Conservation (phyloP, 176 grass and related monocot genomes). For the Juncus inflexus region DNA sequence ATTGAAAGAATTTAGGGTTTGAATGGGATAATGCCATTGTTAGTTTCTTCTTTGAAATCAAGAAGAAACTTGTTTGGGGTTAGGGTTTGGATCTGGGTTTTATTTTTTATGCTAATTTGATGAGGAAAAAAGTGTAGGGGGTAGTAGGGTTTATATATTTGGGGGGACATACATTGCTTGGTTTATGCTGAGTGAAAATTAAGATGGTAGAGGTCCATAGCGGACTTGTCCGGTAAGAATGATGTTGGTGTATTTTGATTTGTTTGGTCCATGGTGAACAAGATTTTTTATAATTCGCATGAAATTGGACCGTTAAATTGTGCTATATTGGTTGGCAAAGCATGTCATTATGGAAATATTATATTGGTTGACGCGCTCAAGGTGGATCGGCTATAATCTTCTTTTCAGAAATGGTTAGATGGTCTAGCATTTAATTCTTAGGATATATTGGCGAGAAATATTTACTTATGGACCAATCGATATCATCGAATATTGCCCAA, state of each 20-base stretch:
- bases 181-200: neutral
- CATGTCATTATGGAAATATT: conserved; percentile 10
- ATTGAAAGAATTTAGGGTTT: conserved; percentile 3
- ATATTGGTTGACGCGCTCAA: conserved; percentile 26
- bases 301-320: conserved; percentile 23
- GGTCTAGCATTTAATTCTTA: neutral
- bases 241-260: too few species aligned
- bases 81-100: conserved; percentile 5
- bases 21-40: conserved; percentile 1
- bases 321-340: conserved; percentile 5
- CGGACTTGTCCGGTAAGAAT: too few species aligned
- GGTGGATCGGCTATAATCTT: conserved; percentile 8
- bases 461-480: conserved; percentile 6
- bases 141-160: conserved; percentile 28
- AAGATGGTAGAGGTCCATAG: too few species aligned
- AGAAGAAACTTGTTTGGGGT: conserved; percentile 2
- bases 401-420: too few species aligned
- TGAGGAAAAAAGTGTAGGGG: conserved; percentile 12
- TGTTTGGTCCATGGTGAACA: too few species aligned
- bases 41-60: conserved; percentile 10
- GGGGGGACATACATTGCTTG: neutral
- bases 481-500: neutral
- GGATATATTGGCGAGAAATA: conserved; percentile 13
- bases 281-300: too few species aligned
- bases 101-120: neutral